phyloP scores from a whole-genome alignment of 163 green algal species.

The Trebouxia gelatinosa region DNA sequence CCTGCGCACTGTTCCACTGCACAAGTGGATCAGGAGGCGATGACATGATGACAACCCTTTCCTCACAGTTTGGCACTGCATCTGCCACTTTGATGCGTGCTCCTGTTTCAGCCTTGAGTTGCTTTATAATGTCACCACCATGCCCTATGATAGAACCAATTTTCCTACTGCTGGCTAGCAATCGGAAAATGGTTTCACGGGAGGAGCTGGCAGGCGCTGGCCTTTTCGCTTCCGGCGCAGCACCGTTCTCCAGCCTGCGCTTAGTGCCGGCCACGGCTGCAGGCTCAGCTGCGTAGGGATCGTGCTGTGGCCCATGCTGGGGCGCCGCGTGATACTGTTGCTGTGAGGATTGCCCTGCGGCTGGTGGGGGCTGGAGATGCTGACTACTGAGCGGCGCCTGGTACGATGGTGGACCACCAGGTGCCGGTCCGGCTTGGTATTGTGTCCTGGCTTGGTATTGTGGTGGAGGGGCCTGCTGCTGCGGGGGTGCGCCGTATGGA shows the following conservation, averaged over 20 bases:
- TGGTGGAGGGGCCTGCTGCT: not conserved
- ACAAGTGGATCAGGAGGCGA: not conserved
- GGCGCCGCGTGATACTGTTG: not conserved
- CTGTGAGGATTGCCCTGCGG: no score
- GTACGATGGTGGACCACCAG: no score
- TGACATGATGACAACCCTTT: constrained; percentile 39
- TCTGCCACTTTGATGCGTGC: constrained; percentile 37
- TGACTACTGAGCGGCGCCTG: no score
- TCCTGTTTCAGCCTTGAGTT: constrained; percentile 32
- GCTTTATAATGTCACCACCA: constrained; percentile 30
- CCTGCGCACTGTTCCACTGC: constrained; percentile 19
- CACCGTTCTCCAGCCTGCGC: not conserved
- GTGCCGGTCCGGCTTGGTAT: not conserved
- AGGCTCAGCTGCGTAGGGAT: not conserved
- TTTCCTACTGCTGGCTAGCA: constrained; percentile 28
- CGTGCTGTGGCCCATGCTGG: not conserved
- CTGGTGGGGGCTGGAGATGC: not conserved
- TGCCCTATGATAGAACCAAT: constrained; percentile 21
- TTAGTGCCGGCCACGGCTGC: not conserved
- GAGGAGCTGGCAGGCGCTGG: not conserved
- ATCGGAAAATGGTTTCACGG: constrained; percentile 23
- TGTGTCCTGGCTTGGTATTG: not conserved
- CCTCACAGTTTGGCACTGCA: constrained; percentile 36
- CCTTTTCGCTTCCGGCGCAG: constrained; percentile 1
- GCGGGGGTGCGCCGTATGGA: not conserved